Percentiles rank a stretch among this genome's conserved stretches.
Conservation (phyloP, 2,329 filamentous ascomycete genomes). For the Scortechinia acanthostroma region DNA sequence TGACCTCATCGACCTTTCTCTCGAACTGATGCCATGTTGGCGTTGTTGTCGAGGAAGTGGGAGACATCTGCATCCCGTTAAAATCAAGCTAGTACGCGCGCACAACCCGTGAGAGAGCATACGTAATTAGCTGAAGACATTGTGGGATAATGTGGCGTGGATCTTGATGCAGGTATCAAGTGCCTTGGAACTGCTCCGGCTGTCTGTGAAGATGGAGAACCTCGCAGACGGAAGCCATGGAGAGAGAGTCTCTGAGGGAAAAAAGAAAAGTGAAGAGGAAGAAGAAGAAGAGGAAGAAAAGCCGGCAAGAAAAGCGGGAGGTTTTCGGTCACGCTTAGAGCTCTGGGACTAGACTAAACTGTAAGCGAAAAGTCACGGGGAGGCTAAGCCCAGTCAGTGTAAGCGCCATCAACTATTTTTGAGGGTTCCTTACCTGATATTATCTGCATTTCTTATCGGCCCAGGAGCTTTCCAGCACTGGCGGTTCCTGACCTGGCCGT, state of each 20-base stretch:
- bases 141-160: neutral
- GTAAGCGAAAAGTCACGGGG: constrained; percentile 2
- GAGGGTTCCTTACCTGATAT: too few relatives aligned
- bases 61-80: constrained; percentile 1
- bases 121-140: constrained; percentile 1
- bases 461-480: too few relatives aligned
- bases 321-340: too few relatives aligned
- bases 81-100: neutral
- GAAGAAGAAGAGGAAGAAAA: neutral
- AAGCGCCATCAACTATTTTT: neutral
- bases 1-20: constrained; percentile 54
- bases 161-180: too few relatives aligned
- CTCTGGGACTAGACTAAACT: neutral
- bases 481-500: too few relatives aligned
- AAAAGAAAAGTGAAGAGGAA: neutral
- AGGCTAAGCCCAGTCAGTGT: neutral
- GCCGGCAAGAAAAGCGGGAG: too few relatives aligned
- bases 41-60: neutral
- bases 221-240: neutral
- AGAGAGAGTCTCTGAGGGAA: neutral
- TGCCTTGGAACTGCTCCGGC: too few relatives aligned
- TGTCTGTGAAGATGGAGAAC: constrained; percentile 1
- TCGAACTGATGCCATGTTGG: constrained; percentile 35
- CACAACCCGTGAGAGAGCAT: neutral
- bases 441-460: too few relatives aligned